Conservation (phyloP, 192 early-diverging fungal genomes). For the Coemansia sp. region DNA sequence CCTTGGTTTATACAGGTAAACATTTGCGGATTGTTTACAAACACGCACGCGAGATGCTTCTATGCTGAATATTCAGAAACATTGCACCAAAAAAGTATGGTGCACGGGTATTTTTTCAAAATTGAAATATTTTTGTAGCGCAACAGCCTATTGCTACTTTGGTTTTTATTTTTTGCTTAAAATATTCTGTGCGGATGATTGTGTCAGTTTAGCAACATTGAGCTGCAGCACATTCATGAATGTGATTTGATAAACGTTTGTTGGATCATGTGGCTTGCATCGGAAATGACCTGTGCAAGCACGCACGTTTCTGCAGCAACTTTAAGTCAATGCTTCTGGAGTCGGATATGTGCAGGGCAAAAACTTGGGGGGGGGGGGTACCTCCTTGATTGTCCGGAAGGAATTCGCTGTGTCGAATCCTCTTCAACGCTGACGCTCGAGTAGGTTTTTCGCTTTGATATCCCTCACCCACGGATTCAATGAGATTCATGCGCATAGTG, state of each 20-base stretch:
- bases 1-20: too few species aligned
- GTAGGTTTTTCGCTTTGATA: neutral
- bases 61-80: too few species aligned
- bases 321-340: neutral
- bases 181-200: too few species aligned
- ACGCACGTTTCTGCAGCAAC: constrained; percentile 1
- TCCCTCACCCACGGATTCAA: neutral
- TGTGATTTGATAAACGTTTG: neutral
- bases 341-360: neutral
- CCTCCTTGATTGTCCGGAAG: neutral
- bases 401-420: neutral
- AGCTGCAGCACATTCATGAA: neutral
- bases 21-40: too few species aligned
- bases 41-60: too few species aligned
- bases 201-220: too few species aligned
- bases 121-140: too few species aligned
- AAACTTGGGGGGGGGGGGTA: neutral
- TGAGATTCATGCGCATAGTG: neutral
- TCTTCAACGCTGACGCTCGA: too few species aligned
- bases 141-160: too few species aligned
- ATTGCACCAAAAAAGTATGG: too few species aligned
- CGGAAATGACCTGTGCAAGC: neutral
- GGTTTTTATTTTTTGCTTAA: too few species aligned
- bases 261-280: neutral
- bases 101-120: too few species aligned